These are phyloP conservation scores for Cylindrodendrum hubeiense DNA, from an alignment of 2,329 filamentous ascomycete species.

Conservation along the genomic window DNA sequence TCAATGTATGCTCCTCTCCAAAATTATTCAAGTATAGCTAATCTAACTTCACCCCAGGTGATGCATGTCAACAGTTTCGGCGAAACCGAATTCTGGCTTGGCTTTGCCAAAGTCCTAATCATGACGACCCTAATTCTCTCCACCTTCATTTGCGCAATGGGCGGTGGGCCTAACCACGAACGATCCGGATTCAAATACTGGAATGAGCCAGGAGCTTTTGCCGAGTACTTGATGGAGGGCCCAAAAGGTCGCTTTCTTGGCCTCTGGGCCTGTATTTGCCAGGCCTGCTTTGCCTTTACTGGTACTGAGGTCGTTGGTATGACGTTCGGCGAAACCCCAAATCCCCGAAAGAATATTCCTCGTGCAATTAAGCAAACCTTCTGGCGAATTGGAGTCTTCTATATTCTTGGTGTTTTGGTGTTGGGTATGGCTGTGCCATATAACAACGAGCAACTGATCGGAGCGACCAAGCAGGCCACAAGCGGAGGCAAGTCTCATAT, in stretches of 20 bases:
- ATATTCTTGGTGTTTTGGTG: slow-evolving; percentile 38
- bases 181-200: slow-evolving; percentile 59
- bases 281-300: slow-evolving; percentile 53
- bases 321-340: slow-evolving; percentile 40
- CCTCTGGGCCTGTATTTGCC: slow-evolving; percentile 53
- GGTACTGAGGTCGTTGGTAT: slow-evolving; percentile 32
- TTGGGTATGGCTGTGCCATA: slow-evolving; percentile 45
- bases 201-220: slow-evolving; percentile 58
- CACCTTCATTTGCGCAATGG: slow-evolving; percentile 50
- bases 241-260: slow-evolving; percentile 54
- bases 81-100: slow-evolving; percentile 63
- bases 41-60: slow-evolving; percentile 35
- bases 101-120: slow-evolving; percentile 58
- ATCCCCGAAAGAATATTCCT: slow-evolving; percentile 40
- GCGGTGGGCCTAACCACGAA: slow-evolving; percentile 52
- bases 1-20: slow-evolving; percentile 40
- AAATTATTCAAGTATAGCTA: not conserved
- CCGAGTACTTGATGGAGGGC: slow-evolving; percentile 49
- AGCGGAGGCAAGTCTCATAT: slow-evolving; percentile 20
- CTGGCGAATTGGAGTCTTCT: slow-evolving; percentile 44
- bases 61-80: slow-evolving; percentile 57
- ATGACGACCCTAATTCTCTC: slow-evolving; percentile 53
- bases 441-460: slow-evolving; percentile 28
- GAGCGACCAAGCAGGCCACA: slow-evolving; percentile 30
- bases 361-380: slow-evolving; percentile 41